Evolutionary conservation across 441 rosid genomes (phyloP).

Genomic region (Gossypium schwendimanii): DNA sequence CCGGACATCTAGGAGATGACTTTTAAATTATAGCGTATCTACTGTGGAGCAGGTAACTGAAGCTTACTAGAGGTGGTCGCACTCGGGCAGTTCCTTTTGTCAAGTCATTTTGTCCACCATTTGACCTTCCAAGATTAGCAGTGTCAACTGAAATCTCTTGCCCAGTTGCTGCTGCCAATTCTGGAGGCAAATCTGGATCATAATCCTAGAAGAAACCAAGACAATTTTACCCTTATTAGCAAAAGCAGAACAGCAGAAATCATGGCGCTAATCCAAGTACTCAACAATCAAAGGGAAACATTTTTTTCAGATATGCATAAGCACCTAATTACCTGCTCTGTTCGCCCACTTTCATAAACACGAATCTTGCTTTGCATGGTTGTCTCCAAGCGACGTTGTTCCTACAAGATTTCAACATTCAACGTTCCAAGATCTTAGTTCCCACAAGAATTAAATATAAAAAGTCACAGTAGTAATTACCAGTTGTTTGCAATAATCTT

Average conservation of each 20-base stretch:
- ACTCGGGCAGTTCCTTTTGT: slow-evolving; percentile 51
- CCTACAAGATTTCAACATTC: slow-evolving; percentile 42
- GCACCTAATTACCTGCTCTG: slow-evolving; percentile 65
- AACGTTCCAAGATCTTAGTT: slow-evolving; percentile 25
- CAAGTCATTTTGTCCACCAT: slow-evolving; percentile 53
- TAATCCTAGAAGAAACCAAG: slow-evolving; percentile 50
- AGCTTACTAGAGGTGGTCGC: slow-evolving; percentile 79
- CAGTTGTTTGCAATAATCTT: slow-evolving; percentile 91
- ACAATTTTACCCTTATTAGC: neutral
- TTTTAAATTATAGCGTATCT: neutral
- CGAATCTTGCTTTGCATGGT: slow-evolving; percentile 99
- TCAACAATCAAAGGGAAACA: neutral
- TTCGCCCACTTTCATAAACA: slow-evolving; percentile 91
- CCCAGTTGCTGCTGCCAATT: slow-evolving; percentile 91
- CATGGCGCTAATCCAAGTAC: neutral
- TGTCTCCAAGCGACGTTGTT: slow-evolving; percentile 77
- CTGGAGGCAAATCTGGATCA: slow-evolving; percentile 98
- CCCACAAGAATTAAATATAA: slow-evolving; percentile 18
- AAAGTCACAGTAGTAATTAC: slow-evolving; percentile 40
- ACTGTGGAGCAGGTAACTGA: slow-evolving; percentile 11
- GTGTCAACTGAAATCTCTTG: slow-evolving; percentile 57
- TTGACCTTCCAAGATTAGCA: slow-evolving; percentile 51
- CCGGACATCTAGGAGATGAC: neutral
- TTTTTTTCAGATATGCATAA: slow-evolving; percentile 9
- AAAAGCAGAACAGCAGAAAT: neutral